These are phyloP conservation scores for Vaccinium macrocarpon DNA, from an alignment of 148 eudicot species.

Conservation along the genomic window DNA sequence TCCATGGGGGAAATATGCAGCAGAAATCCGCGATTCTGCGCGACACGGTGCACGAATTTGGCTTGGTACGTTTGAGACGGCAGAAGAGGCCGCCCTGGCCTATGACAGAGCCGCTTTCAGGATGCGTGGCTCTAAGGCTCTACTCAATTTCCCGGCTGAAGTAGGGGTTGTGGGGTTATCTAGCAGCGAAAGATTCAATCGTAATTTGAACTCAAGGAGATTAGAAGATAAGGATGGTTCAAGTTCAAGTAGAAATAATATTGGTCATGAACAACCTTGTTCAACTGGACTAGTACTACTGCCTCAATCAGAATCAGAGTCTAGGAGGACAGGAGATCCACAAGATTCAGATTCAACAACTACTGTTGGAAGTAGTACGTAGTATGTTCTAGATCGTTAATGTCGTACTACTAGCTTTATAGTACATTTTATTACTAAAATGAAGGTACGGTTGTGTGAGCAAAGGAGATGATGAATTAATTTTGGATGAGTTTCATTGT, in stretches of 20 bases:
- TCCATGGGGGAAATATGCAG: conserved; percentile 76
- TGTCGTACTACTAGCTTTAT: neutral
- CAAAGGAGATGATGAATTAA: neutral
- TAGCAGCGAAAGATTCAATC: conserved; percentile 8
- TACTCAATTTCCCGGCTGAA: conserved; percentile 52
- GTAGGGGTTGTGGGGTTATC: conserved; percentile 19
- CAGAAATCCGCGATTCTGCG: conserved; percentile 60
- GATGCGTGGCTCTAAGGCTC: conserved; percentile 66
- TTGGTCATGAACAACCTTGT: neutral
- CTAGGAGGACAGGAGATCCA: neutral
- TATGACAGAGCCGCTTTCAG: conserved; percentile 59
- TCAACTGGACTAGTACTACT: neutral
- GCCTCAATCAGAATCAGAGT: neutral
- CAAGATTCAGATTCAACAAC: neutral
- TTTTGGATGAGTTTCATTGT: neutral
- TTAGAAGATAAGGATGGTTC: conserved; percentile 1
- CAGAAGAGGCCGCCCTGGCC: conserved; percentile 72
- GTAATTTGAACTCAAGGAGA: neutral
- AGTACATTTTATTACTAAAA: neutral
- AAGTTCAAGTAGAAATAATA: conserved; percentile 8
- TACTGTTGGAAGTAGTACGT: neutral
- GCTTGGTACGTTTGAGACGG: conserved; percentile 62
- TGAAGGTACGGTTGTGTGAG: neutral
- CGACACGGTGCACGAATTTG: conserved; percentile 55
- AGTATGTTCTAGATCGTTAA: too few species aligned